Evolutionary conservation across 495 filamentous ascomycete species (phyloP), one percentile per base, ranked within the genome.

Genomic region (Tuber indicum): DNA sequence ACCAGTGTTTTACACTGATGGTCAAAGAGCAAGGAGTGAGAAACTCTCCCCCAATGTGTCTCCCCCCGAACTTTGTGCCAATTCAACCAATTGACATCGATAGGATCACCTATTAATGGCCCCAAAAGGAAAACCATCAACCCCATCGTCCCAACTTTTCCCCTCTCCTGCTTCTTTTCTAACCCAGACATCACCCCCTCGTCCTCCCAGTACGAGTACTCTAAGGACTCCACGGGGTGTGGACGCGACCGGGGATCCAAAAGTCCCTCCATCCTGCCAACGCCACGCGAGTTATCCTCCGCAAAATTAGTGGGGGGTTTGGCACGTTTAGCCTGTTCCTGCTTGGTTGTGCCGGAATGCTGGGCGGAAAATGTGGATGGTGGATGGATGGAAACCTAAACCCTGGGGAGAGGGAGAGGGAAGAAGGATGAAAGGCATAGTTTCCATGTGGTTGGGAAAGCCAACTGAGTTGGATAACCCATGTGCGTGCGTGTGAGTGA

Each of bases 261-360:
- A 58, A 41, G 62, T 49, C 45, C 66, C 46, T 73, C 26, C 44
- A 52, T 76, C 45, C 70, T 80, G 74, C 49, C 77, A 79, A 72
- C 74, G 77, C 78, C 78, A 80, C 78, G 77, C 78, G 78, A 79
- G 78, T 23, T 75, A 72, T 78, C 72, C 72, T 78, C 75, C 76
- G 70, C 72, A 75, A 69, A 80, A 52, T 62, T 45, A 70, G 76
- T 58, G 72, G 76, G 73, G 12, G n/a, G 52, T 2, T 26, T 32
- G 58, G 49, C 44, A 75, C 41, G 74, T 73, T 76, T 71, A 79
- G 77, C 41, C 75, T 76, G 75, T 76, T 74, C 75, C 45, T 72
- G 16, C 75, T 58, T 58, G 14, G 41, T 32, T 74, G 74, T 47
- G 58, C 32, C 74, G 75, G 74, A 32, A 62, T 32, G 58, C 58